Base-by-base conservation (phyloP, 148 eudicot species). In the Vaccinium corymbosum region DNA sequence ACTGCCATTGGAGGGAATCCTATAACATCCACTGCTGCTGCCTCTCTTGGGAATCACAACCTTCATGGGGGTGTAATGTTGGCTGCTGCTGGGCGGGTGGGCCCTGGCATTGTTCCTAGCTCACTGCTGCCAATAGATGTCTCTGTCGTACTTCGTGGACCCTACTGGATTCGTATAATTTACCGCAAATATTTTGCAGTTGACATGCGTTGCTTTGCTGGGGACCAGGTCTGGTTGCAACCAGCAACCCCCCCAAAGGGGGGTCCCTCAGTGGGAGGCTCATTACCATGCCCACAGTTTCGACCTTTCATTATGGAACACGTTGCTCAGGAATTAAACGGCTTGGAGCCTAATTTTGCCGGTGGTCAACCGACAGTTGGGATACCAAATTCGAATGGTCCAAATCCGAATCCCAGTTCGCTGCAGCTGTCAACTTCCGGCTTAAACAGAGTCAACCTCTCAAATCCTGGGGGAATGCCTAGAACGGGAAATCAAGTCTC, bases 291-390 rank as follows among this genome's bases (percentile, higher is more conserved):
- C 82, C 99, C 99, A 48, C 99, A 97, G 81, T 97, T 97, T 88
- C 93, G 99, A 49, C 98, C 98, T 80, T 97, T 97, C 88, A 97
- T 97, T 83, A 97, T 97, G 98, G 98, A 97, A 87, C 99, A 97
- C 78, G 99, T 97, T 78, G 99, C 99, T 86, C 99, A 97, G 88
- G 99, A 97, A 80, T 83, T 97, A 86, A 97, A 97, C 81, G 99
- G 98, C 76, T 87, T 95, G 74, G 99, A 97, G 84, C 95, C 98
- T 76, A 95, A 88, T 89, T 90, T 93, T 62, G 82, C 91, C n/a
- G 87, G 92, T 80, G 91, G 93, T 68, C 98, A 93, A 84, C 98
- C 88, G 61, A 66, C 92, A 76, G 88, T 85, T 90, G 93, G 92
- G 78, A 76, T 90, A 76, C 68, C 91, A 35, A 91, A 84, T 88